Base-by-base conservation (phyloP, 345 rosid genomes). In the Aegle marmelos region DNA sequence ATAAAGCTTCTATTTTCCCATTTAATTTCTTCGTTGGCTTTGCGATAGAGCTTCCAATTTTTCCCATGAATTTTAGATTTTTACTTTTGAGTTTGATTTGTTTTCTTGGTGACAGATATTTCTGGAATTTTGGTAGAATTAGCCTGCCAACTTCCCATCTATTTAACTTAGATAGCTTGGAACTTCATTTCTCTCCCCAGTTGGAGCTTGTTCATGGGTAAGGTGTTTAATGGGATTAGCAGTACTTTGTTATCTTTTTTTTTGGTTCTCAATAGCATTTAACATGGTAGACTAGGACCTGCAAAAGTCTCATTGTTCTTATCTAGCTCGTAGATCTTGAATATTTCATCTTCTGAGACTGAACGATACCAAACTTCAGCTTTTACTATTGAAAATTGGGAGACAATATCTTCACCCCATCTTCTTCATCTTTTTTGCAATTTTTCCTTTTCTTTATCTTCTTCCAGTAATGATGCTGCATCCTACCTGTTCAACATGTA, bases 281-380 rank as follows among this genome's bases (percentile, higher is more conserved):
- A 33, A 50, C 50, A 62, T 45, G 13, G 1, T 10, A 45, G 50
- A 17, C 50, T 3, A 74, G 76, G 17, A 37, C 36, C 5, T 7
- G n/a, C 41, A 22, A 13, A 57, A 10, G 16, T 45, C 30, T 19
- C 13, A 45, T 19, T 27, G 9, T 61, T 36, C 76, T 39, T 34
- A 37, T 7, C 7, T 11, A 0, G 7, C 62, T 24, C 65, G 7
- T 24, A 34, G 11, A 33, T 21, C 1, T 50, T 17, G 56, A 53
- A 17, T 53, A 2, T 54, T 17, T 30, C 33, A n/a, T 28, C 75
- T 62, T 34, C 13, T 31, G 64, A 72, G 6, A 33, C 31, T 59
- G 24, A 73, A 31, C 66, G 11, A 53, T 50, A 75, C 78, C 78
- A 75, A 50, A 33, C 21, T 30, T 64, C 33, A 53, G 70, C 62